These are phyloP conservation scores for Cyclocybe aegerita DNA, from an alignment of 768 basidiomycete species.

Conservation along the genomic window DNA sequence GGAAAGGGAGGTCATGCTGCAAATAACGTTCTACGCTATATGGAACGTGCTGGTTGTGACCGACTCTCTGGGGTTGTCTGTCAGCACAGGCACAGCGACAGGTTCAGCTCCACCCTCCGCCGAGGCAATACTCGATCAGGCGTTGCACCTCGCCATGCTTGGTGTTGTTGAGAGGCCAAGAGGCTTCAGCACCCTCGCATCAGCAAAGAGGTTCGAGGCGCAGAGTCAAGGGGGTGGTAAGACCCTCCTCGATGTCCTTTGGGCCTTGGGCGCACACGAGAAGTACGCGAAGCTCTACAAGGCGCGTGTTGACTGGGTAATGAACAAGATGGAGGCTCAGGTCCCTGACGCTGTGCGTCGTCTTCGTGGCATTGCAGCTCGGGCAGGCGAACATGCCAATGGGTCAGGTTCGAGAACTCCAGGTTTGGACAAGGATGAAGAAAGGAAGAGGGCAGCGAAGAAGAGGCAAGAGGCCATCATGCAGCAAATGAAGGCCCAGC, in stretches of 20 bases:
- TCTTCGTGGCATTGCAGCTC: conserved; percentile 9
- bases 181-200: conserved; percentile 60
- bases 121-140: conserved; percentile 90
- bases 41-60: conserved; percentile 72
- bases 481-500: conserved; percentile 93
- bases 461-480: conserved; percentile 92
- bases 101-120: conserved; percentile 70
- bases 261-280: conserved; percentile 75
- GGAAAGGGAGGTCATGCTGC: conserved; percentile 69
- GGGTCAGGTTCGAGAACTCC: conserved; percentile 34
- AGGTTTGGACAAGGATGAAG: conserved; percentile 56
- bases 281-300: conserved; percentile 67
- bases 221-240: conserved; percentile 41
- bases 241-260: conserved; percentile 71
- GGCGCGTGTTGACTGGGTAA: conserved; percentile 73
- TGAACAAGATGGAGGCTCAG: conserved; percentile 55
- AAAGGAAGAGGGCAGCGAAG: conserved; percentile 83
- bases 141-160: conserved; percentile 83
- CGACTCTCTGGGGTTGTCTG: conserved; percentile 34
- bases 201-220: conserved; percentile 52
- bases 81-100: conserved; percentile 1
- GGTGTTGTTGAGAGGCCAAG: conserved; percentile 71
- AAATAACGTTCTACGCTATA: conserved; percentile 81
- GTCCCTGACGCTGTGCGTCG: conserved; percentile 56
- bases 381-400: conserved; percentile 34